Base-by-base conservation (phyloP, 352 stramenopile species). In the Pythium vanterpoolii region DNA sequence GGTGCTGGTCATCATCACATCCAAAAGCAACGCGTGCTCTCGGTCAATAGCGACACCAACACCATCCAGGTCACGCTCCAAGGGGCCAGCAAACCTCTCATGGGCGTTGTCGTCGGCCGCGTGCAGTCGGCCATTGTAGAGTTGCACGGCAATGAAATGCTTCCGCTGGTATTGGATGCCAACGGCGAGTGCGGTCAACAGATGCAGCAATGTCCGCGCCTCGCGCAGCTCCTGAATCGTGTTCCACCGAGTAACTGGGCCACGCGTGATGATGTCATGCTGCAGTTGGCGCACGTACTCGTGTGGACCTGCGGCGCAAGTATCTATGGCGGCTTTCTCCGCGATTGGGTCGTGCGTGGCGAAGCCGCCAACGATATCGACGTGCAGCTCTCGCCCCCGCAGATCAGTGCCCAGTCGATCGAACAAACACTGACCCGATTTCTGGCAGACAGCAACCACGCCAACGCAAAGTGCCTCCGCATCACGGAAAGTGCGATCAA, bases 331-430 rank as follows among this genome's bases (percentile, higher is more conserved):
- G 61, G 66, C 1, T 73, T 73, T 34, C 7, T 73, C 7, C 66
- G 66, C 9, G 66, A 73, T 45, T 73, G 66, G 66, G 56, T 73
- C 28, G 47, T 73, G 10, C 47, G 55, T n/a, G 66, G 66, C 6
- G 61, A 73, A 33, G 5, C 43, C 1, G 61, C 66, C 10, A 70
- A 61, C 23, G 66, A 73, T 23, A 63, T 73, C 26, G 66, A 73
- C 36, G 61, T 68, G 6, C 42, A 60, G 19, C 11, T 73, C 7
- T 5, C 47, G 6, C 66, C 66, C 14, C 66, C 61, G 5, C 34
- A 36, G 3, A 58, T 48, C 1, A 73, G 51, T 1, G 31, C 11
- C 3, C 19, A 36, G 16, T 63, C 56, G 3, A 28, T 70, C 13
- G 11, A 49, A 11, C 49, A 56, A 19, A 11, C 7, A 16, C 38